Conservation (phyloP, 1,139 yeast genomes). For the Kurtzmaniella quercitrusa region DNA sequence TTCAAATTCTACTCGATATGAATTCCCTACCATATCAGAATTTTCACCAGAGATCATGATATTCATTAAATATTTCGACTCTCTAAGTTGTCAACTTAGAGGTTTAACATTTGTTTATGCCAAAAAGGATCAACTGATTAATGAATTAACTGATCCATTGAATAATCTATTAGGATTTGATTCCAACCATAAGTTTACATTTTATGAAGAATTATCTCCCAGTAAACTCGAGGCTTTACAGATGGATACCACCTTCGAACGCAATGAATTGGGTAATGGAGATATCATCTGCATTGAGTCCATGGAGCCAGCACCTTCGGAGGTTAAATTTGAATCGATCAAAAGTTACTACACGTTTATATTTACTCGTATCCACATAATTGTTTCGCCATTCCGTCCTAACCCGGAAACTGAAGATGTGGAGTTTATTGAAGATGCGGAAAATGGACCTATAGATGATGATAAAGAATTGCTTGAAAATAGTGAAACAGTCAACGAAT, state of each 20-base stretch:
- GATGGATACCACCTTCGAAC: constrained; percentile 45
- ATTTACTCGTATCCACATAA: constrained; percentile 61
- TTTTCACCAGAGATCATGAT: constrained; percentile 42
- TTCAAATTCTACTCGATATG: constrained; percentile 3
- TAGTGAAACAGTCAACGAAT: no score
- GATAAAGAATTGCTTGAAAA: no score
- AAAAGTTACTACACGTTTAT: constrained; percentile 60
- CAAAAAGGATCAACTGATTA: constrained; percentile 44
- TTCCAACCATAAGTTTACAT: constrained; percentile 32
- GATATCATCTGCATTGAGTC: constrained; percentile 67
- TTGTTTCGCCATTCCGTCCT: constrained; percentile 44
- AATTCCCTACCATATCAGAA: constrained; percentile 18
- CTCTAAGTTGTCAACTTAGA: constrained; percentile 43
- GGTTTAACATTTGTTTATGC: constrained; percentile 67
- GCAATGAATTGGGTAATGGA: constrained; percentile 70
- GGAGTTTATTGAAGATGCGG: constrained; percentile 29
- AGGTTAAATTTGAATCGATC: constrained; percentile 26
- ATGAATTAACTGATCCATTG: constrained; percentile 40
- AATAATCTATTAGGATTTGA: constrained; percentile 44
- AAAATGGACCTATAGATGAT: constrained; percentile 2
- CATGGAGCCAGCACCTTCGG: not conserved
- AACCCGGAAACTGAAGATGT: constrained; percentile 47
- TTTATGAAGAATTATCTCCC: constrained; percentile 72
- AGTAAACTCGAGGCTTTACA: constrained; percentile 52
- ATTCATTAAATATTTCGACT: constrained; percentile 71